Conservation (phyloP, 139 green algal species). For the Chlamydomonas asymmetrica region DNA sequence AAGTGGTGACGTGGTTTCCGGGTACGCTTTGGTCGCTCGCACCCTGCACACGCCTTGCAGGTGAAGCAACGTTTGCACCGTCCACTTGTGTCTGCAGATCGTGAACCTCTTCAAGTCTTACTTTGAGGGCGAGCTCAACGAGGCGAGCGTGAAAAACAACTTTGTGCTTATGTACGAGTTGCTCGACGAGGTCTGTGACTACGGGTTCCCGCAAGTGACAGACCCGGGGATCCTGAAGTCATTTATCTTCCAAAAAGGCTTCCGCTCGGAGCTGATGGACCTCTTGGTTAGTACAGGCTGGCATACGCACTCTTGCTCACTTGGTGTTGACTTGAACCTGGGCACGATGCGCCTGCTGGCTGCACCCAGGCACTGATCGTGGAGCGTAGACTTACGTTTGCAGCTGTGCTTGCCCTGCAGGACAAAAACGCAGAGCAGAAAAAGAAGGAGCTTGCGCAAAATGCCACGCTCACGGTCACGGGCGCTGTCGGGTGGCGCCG, state of each 20-base stretch:
- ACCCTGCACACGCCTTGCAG: too few species aligned
- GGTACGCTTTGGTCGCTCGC: too few species aligned
- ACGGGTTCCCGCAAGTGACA: constrained; percentile 87
- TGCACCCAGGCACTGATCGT: constrained; percentile 1
- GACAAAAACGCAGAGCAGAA: too few species aligned
- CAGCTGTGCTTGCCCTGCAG: too few species aligned
- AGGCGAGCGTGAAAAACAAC: constrained; percentile 85
- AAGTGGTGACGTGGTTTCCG: constrained; percentile 12
- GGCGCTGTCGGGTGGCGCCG: constrained; percentile 89
- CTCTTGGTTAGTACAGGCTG: too few species aligned
- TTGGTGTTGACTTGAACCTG: not conserved
- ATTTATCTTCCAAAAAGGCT: constrained; percentile 95
- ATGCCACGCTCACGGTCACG: constrained; percentile 90
- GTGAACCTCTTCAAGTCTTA: constrained; percentile 86
- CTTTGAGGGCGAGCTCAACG: constrained; percentile 86
- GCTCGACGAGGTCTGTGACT: constrained; percentile 89
- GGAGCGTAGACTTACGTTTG: too few species aligned
- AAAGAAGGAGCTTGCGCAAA: constrained; percentile 63
- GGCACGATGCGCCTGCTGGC: not conserved
- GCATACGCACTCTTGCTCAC: too few species aligned
- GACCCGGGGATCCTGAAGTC: constrained; percentile 85
- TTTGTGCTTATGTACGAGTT: constrained; percentile 98
- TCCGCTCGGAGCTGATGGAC: constrained; percentile 38
- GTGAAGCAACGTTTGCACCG: constrained; percentile 4
- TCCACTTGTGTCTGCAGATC: constrained; percentile 53